phyloP scores from a whole-genome alignment of 2,329 filamentous ascomycete species.

The Neofusicoccum ribis region DNA sequence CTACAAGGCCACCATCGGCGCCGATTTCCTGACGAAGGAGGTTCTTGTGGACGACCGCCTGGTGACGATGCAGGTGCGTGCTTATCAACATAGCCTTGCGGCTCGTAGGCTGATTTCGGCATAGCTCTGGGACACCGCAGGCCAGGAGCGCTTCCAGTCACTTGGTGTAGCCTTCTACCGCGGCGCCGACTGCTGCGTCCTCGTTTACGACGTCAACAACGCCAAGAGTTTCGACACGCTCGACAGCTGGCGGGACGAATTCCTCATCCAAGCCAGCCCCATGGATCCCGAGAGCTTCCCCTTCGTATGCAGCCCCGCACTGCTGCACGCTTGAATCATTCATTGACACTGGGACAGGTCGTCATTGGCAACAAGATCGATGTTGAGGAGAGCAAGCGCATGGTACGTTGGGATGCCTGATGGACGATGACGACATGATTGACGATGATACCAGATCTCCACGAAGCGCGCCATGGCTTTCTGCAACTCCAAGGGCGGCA shows the following conservation, averaged over 20 bases:
- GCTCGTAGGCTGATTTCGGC: constrained; percentile 25
- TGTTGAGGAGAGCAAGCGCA: constrained; percentile 94
- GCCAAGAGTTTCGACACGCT: constrained; percentile 98
- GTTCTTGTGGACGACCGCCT: constrained; percentile 95
- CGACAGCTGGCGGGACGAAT: constrained; percentile 98
- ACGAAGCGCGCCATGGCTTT: constrained; percentile 96
- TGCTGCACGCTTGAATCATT: background rate
- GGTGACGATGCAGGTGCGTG: constrained; percentile 90
- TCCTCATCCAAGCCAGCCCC: constrained; percentile 94
- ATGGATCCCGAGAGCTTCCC: constrained; percentile 97
- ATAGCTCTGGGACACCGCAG: constrained; percentile 96
- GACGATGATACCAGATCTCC: constrained; percentile 65
- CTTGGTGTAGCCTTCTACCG: constrained; percentile 97
- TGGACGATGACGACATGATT: background rate
- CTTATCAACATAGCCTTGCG: background rate
- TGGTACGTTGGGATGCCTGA: constrained; percentile 54
- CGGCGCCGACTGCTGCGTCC: constrained; percentile 94
- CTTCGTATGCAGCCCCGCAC: constrained; percentile 67
- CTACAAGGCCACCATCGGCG: constrained; percentile 99
- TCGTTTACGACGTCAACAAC: constrained; percentile 99
- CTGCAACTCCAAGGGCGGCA: constrained; percentile 94
- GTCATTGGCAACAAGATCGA: constrained; percentile 99
- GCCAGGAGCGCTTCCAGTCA: constrained; percentile 96
- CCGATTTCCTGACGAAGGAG: constrained; percentile 97
- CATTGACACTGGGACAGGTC: constrained; percentile 57